These are phyloP conservation scores for Suhomyces taliae DNA, from an alignment of 1,139 yeast species.

Conservation along the genomic window DNA sequence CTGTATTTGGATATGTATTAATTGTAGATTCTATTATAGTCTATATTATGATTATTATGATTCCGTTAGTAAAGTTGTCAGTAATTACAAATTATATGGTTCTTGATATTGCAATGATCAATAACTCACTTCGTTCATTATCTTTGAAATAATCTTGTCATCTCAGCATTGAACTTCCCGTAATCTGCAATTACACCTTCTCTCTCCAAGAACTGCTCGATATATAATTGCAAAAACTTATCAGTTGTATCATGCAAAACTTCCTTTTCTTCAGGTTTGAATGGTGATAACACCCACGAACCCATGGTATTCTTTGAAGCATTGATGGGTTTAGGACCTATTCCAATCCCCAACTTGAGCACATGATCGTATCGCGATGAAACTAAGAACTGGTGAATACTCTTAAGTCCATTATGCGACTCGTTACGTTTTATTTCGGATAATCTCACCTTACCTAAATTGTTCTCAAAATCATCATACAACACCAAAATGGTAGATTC, in stretches of 20 bases:
- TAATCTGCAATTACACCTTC: slow-evolving; percentile 13
- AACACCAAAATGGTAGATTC: slow-evolving; percentile 25
- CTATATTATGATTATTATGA: too few relatives aligned
- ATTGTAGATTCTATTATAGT: too few relatives aligned
- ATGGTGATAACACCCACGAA: slow-evolving; percentile 40
- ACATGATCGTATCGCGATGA: slow-evolving; percentile 11
- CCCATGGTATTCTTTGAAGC: slow-evolving; percentile 39
- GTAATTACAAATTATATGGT: too few relatives aligned
- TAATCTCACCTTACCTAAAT: slow-evolving; percentile 31
- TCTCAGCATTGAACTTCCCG: slow-evolving; percentile 15
- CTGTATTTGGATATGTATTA: too few relatives aligned
- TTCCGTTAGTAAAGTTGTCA: too few relatives aligned
- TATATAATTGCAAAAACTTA: slow-evolving; percentile 6
- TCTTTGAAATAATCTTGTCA: slow-evolving; percentile 9
- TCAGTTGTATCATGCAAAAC: neutral
- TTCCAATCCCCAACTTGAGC: slow-evolving; percentile 41
- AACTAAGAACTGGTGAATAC: slow-evolving; percentile 17
- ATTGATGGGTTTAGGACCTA: slow-evolving; percentile 45
- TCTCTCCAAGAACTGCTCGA: slow-evolving; percentile 10
- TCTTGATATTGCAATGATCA: neutral
- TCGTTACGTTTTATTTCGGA: slow-evolving; percentile 34
- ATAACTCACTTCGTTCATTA: neutral
- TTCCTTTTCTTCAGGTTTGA: slow-evolving; percentile 18
- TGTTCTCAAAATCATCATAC: slow-evolving; percentile 43
- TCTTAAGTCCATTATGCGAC: slow-evolving; percentile 43